phyloP scores from a whole-genome alignment of 2,329 filamentous ascomycete genomes.

The Keithomyces neogunnii region DNA sequence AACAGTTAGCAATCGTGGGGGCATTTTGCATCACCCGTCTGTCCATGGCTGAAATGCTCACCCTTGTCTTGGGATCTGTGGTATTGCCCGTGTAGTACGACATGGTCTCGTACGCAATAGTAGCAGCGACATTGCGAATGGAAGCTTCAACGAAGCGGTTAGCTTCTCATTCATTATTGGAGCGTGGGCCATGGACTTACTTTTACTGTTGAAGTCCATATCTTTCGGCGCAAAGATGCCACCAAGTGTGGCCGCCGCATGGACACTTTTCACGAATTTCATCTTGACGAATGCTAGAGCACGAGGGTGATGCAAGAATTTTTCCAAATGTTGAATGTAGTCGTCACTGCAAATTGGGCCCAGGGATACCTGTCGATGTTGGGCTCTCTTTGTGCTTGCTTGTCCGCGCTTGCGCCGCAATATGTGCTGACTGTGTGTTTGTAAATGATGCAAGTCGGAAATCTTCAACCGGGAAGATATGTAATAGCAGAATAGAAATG shows the following conservation, averaged over 20 bases:
- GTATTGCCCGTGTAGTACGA: constrained; percentile 56
- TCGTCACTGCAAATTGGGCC: too few species aligned
- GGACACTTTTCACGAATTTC: constrained; percentile 16
- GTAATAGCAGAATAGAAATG: background rate
- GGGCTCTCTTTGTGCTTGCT: too few species aligned
- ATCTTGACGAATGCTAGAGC: constrained; percentile 9
- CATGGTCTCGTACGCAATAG: constrained; percentile 53
- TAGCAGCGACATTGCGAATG: constrained; percentile 51
- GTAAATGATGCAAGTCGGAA: background rate
- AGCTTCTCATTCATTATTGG: background rate
- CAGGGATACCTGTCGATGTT: too few species aligned
- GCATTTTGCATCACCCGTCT: background rate
- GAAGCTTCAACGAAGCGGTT: constrained; percentile 37
- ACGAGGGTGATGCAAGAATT: background rate
- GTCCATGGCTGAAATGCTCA: constrained; percentile 17
- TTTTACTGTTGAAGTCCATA: constrained; percentile 27
- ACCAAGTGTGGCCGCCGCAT: constrained; percentile 15
- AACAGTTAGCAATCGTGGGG: background rate
- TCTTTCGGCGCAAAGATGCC: constrained; percentile 25
- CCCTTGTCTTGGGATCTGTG: constrained; percentile 35
- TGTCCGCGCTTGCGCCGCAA: background rate
- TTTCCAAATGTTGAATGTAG: too few species aligned
- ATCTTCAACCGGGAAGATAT: constrained; percentile 7
- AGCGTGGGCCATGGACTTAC: constrained; percentile 17
- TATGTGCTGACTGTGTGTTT: background rate